Percentiles rank a stretch among this genome's conserved stretches.
Conservation (phyloP, 805 yeast genomes). For the Candida broadrunensis region DNA sequence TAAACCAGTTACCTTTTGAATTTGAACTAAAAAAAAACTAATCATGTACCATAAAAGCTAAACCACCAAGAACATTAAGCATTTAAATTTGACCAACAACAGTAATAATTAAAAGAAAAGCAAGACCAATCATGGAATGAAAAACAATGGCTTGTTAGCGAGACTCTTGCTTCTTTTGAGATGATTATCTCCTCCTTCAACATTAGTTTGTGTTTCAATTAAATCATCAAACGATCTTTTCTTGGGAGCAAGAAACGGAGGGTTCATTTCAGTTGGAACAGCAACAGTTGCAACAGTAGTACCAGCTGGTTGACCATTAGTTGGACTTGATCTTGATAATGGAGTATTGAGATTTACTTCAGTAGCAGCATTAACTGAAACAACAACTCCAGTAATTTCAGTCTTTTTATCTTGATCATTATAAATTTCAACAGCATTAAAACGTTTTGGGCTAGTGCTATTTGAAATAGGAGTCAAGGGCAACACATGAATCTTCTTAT, state of each 20-base stretch:
- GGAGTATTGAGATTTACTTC: constrained; percentile 3
- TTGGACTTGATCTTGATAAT: constrained; percentile 2
- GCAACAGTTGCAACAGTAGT: neutral
- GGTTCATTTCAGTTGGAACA: neutral
- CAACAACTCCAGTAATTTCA: no score
- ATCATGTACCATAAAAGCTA: neutral
- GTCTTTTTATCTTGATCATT: neutral
- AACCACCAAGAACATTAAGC: no score
- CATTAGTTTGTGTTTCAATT: neutral
- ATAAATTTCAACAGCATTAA: neutral
- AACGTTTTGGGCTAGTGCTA: constrained; percentile 18
- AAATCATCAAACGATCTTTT: neutral
- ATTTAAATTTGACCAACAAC: no score
- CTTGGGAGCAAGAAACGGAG: neutral
- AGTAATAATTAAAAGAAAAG: no score
- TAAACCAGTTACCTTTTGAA: no score
- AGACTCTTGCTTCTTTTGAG: neutral
- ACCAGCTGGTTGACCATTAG: neutral
- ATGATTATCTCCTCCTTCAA: neutral
- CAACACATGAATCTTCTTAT: constrained; percentile 6
- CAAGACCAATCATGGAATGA: neutral
- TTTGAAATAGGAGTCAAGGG: constrained; percentile 27
- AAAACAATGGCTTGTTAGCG: neutral
- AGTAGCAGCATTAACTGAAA: no score
- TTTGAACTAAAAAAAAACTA: no score